These are phyloP conservation scores for Fraxinus sp. DNA, from an alignment of 305 asterid species.

Conservation along the genomic window DNA sequence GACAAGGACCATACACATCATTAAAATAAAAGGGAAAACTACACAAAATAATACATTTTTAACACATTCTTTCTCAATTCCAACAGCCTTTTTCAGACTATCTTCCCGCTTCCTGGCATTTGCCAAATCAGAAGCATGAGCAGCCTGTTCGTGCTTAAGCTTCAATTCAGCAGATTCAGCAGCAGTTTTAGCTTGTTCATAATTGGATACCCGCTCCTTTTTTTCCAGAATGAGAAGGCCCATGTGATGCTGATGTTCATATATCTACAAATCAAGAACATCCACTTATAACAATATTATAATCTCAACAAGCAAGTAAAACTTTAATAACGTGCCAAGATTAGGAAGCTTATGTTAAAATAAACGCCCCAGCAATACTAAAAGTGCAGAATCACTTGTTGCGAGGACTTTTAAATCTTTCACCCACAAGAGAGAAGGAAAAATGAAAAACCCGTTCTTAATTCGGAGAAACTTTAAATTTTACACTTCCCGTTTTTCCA, in stretches of 20 bases:
- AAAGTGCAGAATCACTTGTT: background rate
- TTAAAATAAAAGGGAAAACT: background rate
- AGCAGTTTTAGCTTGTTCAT: no score
- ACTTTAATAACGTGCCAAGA: background rate
- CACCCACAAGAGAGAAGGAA: background rate
- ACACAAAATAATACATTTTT: no score
- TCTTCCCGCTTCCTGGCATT: no score
- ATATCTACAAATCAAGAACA: conserved; percentile 39
- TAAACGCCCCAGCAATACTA: background rate
- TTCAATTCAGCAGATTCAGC: no score
- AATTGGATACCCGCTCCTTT: conserved; percentile 53
- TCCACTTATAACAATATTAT: background rate
- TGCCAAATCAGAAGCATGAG: no score
- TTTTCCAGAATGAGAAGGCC: conserved; percentile 85
- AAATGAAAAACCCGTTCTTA: conserved; percentile 10
- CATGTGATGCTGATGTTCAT: conserved; percentile 92
- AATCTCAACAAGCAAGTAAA: background rate
- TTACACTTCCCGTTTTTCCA: conserved; percentile 15
- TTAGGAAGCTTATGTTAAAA: background rate
- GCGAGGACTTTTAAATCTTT: background rate
- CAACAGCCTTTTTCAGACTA: no score
- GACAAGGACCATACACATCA: background rate
- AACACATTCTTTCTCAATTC: no score
- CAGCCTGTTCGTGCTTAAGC: no score
- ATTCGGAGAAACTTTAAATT: conserved; percentile 18